These are phyloP conservation scores for Cyanidium caldarium DNA, from an alignment of 23 red algal species.

Conservation along the genomic window DNA sequence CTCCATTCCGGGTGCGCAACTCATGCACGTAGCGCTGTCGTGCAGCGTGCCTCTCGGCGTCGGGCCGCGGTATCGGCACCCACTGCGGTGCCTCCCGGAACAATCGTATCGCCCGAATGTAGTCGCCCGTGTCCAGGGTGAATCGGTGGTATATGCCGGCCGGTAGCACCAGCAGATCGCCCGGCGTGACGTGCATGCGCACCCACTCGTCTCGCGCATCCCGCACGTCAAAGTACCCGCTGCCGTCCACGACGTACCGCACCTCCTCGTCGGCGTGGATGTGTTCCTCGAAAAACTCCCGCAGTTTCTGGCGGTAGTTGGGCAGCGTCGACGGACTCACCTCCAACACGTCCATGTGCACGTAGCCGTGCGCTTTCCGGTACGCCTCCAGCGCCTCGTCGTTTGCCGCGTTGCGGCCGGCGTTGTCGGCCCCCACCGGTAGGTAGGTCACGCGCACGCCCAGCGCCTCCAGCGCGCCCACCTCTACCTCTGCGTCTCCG, in stretches of 20 bases:
- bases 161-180: constrained; percentile 8
- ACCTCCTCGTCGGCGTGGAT: constrained; percentile 10
- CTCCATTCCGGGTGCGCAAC: background rate
- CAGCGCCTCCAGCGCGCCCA: no score
- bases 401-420: no score
- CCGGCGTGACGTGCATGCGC: background rate
- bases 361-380: background rate
- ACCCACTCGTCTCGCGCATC: background rate
- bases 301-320: background rate
- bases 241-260: constrained; percentile 9
- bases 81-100: constrained; percentile 6
- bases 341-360: constrained; percentile 3
- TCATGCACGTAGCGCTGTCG: background rate
- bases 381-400: background rate
- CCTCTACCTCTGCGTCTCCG: no score
- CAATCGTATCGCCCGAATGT: constrained; percentile 4
- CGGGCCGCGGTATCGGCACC: background rate
- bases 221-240: constrained; percentile 18
- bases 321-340: background rate
- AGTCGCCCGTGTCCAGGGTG: constrained; percentile 1
- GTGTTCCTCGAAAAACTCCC: constrained; percentile 12
- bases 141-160: constrained; percentile 14
- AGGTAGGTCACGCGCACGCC: no score
- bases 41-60: background rate
- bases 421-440: no score